phyloP scores from a whole-genome alignment of 1,284 basidiomycete genomes.

The Sanghuangporus sanghuang region DNA sequence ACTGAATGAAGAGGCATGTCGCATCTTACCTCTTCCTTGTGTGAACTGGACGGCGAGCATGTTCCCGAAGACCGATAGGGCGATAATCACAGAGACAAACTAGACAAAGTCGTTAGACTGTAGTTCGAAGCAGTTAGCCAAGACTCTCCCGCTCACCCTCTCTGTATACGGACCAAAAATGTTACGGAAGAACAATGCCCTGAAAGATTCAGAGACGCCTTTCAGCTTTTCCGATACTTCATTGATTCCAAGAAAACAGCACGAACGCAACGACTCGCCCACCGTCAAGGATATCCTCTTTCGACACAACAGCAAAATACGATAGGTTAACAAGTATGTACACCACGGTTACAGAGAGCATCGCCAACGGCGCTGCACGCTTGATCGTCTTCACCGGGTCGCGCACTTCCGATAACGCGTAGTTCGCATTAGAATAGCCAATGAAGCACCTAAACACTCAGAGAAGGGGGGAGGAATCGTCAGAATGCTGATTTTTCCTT shows the following conservation, averaged over 20 bases:
- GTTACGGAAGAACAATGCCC: constrained; percentile 64
- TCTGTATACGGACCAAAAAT: constrained; percentile 56
- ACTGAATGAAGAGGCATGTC: neutral
- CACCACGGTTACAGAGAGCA: constrained; percentile 47
- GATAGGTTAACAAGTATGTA: constrained; percentile 63
- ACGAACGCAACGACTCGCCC: constrained; percentile 57
- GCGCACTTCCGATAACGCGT: constrained; percentile 61
- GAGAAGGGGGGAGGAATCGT: neutral
- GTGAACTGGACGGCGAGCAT: constrained; percentile 56
- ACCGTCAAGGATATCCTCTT: constrained; percentile 57
- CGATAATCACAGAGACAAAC: constrained; percentile 56
- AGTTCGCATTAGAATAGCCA: constrained; percentile 69
- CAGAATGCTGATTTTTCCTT: neutral
- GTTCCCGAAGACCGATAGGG: constrained; percentile 59
- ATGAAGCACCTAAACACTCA: constrained; percentile 50
- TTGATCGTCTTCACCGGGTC: constrained; percentile 65
- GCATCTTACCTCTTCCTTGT: constrained; percentile 51
- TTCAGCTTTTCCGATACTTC: neutral
- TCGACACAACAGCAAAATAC: constrained; percentile 65
- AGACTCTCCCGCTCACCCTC: constrained; percentile 31
- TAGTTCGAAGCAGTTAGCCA: no score
- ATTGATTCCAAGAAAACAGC: neutral
- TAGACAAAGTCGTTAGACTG: constrained; percentile 23
- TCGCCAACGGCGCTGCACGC: constrained; percentile 58
- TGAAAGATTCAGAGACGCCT: constrained; percentile 21